phyloP scores from a whole-genome alignment of 768 basidiomycete genomes.

The Dentipellis sp. region DNA sequence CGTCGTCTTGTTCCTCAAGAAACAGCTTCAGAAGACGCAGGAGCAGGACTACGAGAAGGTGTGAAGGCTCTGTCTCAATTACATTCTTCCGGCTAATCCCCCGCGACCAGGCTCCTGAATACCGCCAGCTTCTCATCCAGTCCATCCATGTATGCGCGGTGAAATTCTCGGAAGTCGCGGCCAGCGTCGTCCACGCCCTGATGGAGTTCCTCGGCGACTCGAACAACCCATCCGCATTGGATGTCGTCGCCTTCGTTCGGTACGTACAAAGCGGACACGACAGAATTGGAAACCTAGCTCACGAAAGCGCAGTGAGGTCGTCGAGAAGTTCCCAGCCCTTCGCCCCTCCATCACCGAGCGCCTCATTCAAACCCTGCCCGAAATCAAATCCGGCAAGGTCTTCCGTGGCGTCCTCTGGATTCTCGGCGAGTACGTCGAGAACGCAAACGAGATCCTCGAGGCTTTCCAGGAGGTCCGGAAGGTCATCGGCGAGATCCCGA shows the following conservation, averaged over 20 bases:
- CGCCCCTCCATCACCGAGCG: slow-evolving; percentile 79
- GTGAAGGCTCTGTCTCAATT: background rate
- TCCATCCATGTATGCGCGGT: slow-evolving; percentile 95
- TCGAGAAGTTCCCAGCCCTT: slow-evolving; percentile 91
- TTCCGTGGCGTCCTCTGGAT: slow-evolving; percentile 97
- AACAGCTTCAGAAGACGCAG: slow-evolving; percentile 90
- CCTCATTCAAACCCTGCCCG: slow-evolving; percentile 67
- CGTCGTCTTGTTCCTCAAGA: slow-evolving; percentile 93
- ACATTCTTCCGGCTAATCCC: background rate
- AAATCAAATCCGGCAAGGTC: slow-evolving; percentile 94
- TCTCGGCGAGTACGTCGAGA: slow-evolving; percentile 88
- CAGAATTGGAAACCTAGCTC: background rate
- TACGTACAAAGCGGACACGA: slow-evolving; percentile 10
- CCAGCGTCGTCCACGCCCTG: slow-evolving; percentile 86
- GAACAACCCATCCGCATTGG: slow-evolving; percentile 89
- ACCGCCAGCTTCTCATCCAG: slow-evolving; percentile 92
- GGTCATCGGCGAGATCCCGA: slow-evolving; percentile 94
- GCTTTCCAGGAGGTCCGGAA: slow-evolving; percentile 74
- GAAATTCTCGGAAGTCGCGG: slow-evolving; percentile 94
- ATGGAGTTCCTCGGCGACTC: slow-evolving; percentile 95
- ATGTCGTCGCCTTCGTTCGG: slow-evolving; percentile 84
- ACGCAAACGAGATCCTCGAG: slow-evolving; percentile 53
- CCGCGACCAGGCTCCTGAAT: slow-evolving; percentile 69
- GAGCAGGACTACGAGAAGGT: slow-evolving; percentile 93
- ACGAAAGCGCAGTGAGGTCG: slow-evolving; percentile 60